Base-by-base conservation (phyloP, 176 grass and related monocot species). In the Poa annua region DNA sequence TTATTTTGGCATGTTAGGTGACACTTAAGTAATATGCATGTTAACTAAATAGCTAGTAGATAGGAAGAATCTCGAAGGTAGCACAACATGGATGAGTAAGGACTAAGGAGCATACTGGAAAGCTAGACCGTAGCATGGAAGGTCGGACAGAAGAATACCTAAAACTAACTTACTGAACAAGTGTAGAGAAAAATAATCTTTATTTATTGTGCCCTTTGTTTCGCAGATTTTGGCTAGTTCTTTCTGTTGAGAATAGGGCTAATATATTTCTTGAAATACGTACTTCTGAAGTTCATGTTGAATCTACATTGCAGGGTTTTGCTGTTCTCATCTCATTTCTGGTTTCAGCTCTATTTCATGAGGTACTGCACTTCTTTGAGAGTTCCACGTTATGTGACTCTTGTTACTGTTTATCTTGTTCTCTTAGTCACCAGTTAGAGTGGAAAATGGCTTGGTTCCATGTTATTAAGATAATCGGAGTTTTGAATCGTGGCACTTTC, bases 261-360 rank as follows among this genome's bases (percentile, higher is more conserved):
- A 21, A 76, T 44, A 32, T 67, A 3, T 56, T 78, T 63, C 81
- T 63, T 2, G 2, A 25, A 77, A 32, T 71, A 11, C 41, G 7
- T 25, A 36, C 33, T 54, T 89, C 32, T 76, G 17, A 63, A 69
- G 54, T 51, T 83, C 54, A 70, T 70, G 21, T 72, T 66, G 38
- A 76, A 56, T 95, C 74, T 70, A n/a, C 56, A 71, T 44, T 93
- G 71, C 92, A 98, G 96, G 92, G 87, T 73, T 85, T 84, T 84
- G 96, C 96, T 78, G 71, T 98, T 83, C 83, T 98, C 11, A 83
- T 98, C 80, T 93, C 96, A 0, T 98, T 98, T 84, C 77, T 98
- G 38, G 74, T 95, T 85, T 98, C 96, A 79, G 96, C 96, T 77
- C 41, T 93, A 88, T 90, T 98, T 82, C 96, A 98, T 74, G 96